A percentile compares a stretch with the other conserved stretches of the same genome.
These are phyloP conservation scores for Tremella yokohamensis DNA, from an alignment of 768 basidiomycete genomes.

Conservation along the genomic window DNA sequence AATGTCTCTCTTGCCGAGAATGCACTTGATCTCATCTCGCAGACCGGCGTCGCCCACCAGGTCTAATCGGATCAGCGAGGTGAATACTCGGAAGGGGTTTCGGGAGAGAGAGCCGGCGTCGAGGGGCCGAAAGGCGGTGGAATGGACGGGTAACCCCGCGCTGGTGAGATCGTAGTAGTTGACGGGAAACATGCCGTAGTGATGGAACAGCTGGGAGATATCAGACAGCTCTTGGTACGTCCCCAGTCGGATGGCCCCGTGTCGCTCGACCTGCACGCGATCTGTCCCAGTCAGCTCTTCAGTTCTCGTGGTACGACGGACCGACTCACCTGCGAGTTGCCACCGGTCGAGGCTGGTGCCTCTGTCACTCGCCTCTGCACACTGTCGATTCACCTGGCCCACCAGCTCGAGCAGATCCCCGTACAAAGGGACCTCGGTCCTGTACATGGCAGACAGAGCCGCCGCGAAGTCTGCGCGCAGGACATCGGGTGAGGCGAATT, in stretches of 20 bases:
- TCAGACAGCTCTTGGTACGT: constrained; percentile 32
- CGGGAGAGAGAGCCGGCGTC: constrained; percentile 22
- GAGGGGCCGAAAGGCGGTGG: constrained; percentile 44
- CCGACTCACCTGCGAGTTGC: constrained; percentile 26
- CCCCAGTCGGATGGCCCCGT: constrained; percentile 47
- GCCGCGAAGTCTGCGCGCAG: constrained; percentile 32
- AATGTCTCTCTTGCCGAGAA: constrained; percentile 32
- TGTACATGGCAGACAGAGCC: constrained; percentile 39
- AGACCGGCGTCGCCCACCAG: constrained; percentile 30
- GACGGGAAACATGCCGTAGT: constrained; percentile 44
- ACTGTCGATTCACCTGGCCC: constrained; percentile 29
- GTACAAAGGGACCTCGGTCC: constrained; percentile 44
- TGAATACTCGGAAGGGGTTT: constrained; percentile 48
- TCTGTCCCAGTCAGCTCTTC: constrained; percentile 12
- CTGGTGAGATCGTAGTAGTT: constrained; percentile 44
- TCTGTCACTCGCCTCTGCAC: neutral
- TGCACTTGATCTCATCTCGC: constrained; percentile 21
- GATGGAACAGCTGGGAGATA: constrained; percentile 33
- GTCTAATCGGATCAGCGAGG: constrained; percentile 38
- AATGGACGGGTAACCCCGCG: constrained; percentile 43
- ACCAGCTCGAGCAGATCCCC: constrained; percentile 43
- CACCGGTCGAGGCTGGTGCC: constrained; percentile 16
- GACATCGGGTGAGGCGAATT: constrained; percentile 9
- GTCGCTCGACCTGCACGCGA: constrained; percentile 41
- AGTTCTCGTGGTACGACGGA: neutral